Conservation (phyloP, 352 stramenopile genomes). For the Pythium aristosporum region DNA sequence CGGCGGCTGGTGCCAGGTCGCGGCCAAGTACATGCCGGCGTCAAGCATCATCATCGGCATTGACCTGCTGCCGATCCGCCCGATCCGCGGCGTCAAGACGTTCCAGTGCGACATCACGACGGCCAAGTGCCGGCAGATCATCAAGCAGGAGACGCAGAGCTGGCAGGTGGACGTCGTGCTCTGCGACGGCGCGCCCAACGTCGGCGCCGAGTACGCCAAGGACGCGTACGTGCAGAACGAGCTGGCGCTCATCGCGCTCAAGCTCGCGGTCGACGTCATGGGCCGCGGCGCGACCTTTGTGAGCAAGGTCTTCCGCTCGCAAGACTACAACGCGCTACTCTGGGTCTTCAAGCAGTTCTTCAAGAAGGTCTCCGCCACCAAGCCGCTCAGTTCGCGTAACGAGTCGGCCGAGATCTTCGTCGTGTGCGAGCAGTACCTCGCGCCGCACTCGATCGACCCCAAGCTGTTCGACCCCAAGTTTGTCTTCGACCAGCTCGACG, state of each 20-base stretch:
- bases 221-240: slow-evolving; percentile 99
- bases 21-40: slow-evolving; percentile 88
- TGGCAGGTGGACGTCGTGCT: slow-evolving; percentile 97
- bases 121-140: slow-evolving; percentile 83
- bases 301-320: slow-evolving; percentile 97
- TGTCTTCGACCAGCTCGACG: slow-evolving; percentile 96
- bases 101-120: slow-evolving; percentile 97
- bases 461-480: slow-evolving; percentile 97
- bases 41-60: slow-evolving; percentile 98
- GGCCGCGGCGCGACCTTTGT: slow-evolving; percentile 91
- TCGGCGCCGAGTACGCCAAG: slow-evolving; percentile 97
- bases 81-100: slow-evolving; percentile 96
- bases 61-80: slow-evolving; percentile 98
- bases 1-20: slow-evolving; percentile 97
- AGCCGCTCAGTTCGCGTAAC: slow-evolving; percentile 96
- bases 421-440: slow-evolving; percentile 95
- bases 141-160: slow-evolving; percentile 92
- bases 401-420: slow-evolving; percentile 99
- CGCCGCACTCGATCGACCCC: slow-evolving; percentile 96
- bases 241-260: slow-evolving; percentile 95
- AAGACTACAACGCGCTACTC: slow-evolving; percentile 98
- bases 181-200: slow-evolving; percentile 98
- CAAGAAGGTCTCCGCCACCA: slow-evolving; percentile 96
- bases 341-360: slow-evolving; percentile 99
- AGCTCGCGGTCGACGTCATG: slow-evolving; percentile 97